Conservation (phyloP, 2,329 filamentous ascomycete genomes). For the Rutstroemia sydowiana region DNA sequence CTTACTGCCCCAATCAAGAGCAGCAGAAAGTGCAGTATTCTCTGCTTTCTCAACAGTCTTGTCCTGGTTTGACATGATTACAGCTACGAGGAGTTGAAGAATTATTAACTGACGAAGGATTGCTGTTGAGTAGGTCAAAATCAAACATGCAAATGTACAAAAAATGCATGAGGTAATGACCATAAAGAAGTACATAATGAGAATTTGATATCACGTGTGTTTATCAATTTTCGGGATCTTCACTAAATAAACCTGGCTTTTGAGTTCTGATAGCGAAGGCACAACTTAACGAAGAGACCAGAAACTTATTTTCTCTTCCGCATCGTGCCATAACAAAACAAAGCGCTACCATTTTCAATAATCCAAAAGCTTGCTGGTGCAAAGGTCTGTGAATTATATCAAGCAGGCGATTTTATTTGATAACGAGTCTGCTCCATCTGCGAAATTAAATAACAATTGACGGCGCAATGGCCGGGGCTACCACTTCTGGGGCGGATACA, state of each 20-base stretch:
- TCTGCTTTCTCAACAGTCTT: constrained; percentile 27
- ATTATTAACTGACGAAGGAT: too few species aligned
- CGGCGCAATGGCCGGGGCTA: constrained; percentile 30
- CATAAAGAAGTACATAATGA: neutral
- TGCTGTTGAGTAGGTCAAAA: too few species aligned
- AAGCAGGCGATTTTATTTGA: neutral
- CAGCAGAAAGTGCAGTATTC: constrained; percentile 36
- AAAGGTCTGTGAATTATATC: too few species aligned
- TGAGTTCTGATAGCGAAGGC: constrained; percentile 9
- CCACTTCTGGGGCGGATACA: constrained; percentile 36
- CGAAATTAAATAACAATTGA: neutral
- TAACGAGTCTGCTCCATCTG: neutral
- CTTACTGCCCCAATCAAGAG: constrained; percentile 45
- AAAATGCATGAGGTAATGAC: neutral
- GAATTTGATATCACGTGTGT: neutral
- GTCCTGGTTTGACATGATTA: constrained; percentile 21
- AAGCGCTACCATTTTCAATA: too few species aligned
- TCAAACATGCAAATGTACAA: too few species aligned
- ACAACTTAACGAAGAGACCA: constrained; percentile 3
- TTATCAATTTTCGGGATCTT: too few species aligned
- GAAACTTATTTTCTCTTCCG: constrained; percentile 1
- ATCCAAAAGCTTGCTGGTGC: neutral
- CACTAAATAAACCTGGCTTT: neutral
- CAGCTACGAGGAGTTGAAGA: neutral
- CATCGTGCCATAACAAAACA: constrained; percentile 15